Percentiles rank a stretch among this genome's conserved stretches.
Conservation (phyloP, 805 yeast species). For the Isabelozyma pseudorhagii region DNA sequence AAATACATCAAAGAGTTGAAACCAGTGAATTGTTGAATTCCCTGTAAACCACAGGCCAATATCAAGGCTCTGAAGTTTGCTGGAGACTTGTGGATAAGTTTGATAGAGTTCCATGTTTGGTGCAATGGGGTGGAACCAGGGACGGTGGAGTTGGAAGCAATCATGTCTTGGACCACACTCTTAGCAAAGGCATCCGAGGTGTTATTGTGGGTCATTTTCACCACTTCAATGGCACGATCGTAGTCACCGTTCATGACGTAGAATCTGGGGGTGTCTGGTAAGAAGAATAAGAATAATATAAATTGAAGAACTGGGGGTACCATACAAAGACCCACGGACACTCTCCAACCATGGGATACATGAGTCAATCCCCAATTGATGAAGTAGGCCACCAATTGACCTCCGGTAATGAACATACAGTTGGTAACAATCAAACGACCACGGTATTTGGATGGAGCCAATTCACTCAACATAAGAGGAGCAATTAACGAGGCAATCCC, state of each 20-base stretch:
- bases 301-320: slow-evolving; percentile 83
- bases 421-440: slow-evolving; percentile 89
- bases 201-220: slow-evolving; percentile 58
- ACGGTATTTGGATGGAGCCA: slow-evolving; percentile 88
- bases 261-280: slow-evolving; percentile 95
- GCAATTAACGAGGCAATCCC: slow-evolving; percentile 93
- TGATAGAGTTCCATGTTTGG: slow-evolving; percentile 59
- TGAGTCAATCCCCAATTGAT: slow-evolving; percentile 82
- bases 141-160: slow-evolving; percentile 40
- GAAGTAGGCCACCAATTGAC: slow-evolving; percentile 91
- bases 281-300: slow-evolving; percentile 62
- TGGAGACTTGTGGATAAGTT: slow-evolving; percentile 61
- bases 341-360: slow-evolving; percentile 87
- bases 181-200: slow-evolving; percentile 64
- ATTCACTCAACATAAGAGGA: slow-evolving; percentile 89
- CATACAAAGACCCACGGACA: slow-evolving; percentile 85
- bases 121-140: slow-evolving; percentile 40
- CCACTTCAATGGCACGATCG: slow-evolving; percentile 65
- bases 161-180: slow-evolving; percentile 65
- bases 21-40: slow-evolving; percentile 95
- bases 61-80: slow-evolving; percentile 86
- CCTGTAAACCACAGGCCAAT: slow-evolving; percentile 91
- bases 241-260: slow-evolving; percentile 68
- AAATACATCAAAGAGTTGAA: slow-evolving; percentile 96
- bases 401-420: slow-evolving; percentile 89